Evolutionary conservation across 2,329 filamentous ascomycete genomes (phyloP).

Genomic region (Botrytis squamosa): DNA sequence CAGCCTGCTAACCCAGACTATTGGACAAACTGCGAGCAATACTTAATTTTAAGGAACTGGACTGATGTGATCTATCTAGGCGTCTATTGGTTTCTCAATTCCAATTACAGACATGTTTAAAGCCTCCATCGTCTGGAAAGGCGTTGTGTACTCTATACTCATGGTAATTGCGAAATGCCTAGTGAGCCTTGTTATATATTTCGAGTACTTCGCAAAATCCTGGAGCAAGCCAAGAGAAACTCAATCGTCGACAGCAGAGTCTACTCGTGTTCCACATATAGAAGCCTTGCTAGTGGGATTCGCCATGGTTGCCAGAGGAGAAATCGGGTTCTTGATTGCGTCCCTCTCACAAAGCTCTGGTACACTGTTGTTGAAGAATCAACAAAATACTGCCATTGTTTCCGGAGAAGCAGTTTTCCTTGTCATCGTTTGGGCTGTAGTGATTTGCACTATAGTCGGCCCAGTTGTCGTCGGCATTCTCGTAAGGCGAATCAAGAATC

Average conservation of each 20-base stretch:
- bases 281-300: conserved; percentile 27
- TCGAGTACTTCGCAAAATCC: conserved; percentile 21
- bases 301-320: conserved; percentile 74
- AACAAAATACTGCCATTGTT: conserved; percentile 11
- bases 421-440: conserved; percentile 55
- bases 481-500: conserved; percentile 43
- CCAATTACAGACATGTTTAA: conserved; percentile 70
- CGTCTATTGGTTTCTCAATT: conserved; percentile 73
- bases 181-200: conserved; percentile 48
- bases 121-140: conserved; percentile 65
- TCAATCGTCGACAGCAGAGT: not conserved
- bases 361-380: conserved; percentile 26
- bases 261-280: conserved; percentile 27
- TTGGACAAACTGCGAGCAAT: not conserved
- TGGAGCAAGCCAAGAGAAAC: not conserved
- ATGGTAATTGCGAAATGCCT: conserved; percentile 64
- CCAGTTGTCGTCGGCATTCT: conserved; percentile 50
- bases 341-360: conserved; percentile 59
- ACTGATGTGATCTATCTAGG: conserved; percentile 36
- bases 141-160: conserved; percentile 67
- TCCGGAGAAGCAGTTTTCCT: conserved; percentile 46
- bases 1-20: not conserved
- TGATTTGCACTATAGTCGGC: conserved; percentile 54
- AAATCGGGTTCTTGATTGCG: conserved; percentile 76
- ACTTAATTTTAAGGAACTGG: not conserved